These are phyloP conservation scores for Ambrosiella xylebori DNA, from an alignment of 2,329 filamentous ascomycete genomes.

Conservation along the genomic window DNA sequence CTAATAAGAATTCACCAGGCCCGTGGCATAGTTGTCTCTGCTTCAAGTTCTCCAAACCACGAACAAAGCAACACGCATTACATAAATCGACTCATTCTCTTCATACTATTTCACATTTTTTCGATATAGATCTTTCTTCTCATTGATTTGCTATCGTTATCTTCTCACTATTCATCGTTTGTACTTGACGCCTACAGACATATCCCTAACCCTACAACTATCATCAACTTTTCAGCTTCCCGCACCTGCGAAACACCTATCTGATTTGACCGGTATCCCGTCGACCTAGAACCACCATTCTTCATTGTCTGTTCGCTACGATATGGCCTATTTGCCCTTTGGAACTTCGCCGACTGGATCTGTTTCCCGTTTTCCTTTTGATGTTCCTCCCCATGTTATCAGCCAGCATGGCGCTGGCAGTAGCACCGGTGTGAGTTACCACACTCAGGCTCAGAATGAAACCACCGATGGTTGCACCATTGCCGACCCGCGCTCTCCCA, in stretches of 20 bases:
- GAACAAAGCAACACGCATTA: neutral
- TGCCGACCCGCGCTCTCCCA: neutral
- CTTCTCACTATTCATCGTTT: too few species aligned
- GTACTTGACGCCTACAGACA: neutral
- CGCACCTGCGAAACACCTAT: neutral
- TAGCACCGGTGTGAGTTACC: neutral
- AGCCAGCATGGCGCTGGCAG: neutral
- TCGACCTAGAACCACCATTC: neutral
- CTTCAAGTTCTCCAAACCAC: conserved; percentile 2
- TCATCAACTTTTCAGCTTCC: neutral
- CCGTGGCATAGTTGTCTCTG: neutral
- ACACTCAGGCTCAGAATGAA: neutral
- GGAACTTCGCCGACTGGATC: conserved; percentile 1
- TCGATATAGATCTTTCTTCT: neutral
- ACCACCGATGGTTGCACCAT: neutral
- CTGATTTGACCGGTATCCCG: neutral
- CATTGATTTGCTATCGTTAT: too few species aligned
- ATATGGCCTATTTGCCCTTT: conserved; percentile 10
- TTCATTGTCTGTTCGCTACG: conserved; percentile 4
- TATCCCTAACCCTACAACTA: neutral
- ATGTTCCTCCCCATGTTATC: conserved; percentile 2
- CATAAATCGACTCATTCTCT: neutral
- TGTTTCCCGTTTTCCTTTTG: conserved; percentile 8
- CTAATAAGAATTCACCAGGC: conserved; percentile 16
- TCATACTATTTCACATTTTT: neutral